Conservation (phyloP, 306 rosid species). For the Datisca glomerata region DNA sequence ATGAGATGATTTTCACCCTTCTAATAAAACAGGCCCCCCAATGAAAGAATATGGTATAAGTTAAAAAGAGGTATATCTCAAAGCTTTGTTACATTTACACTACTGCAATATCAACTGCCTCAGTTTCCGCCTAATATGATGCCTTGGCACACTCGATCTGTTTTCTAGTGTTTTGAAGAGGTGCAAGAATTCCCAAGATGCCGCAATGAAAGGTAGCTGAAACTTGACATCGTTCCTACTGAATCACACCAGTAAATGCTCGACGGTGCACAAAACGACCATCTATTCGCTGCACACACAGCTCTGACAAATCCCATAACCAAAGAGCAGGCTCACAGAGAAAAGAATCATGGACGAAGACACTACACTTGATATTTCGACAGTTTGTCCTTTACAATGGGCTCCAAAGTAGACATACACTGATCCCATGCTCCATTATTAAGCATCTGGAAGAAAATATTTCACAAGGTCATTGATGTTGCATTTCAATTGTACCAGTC, state of each 20-base stretch:
- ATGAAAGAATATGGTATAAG: too few species aligned
- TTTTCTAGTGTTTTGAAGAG: constrained; percentile 22
- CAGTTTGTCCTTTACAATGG: constrained; percentile 76
- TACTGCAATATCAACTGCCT: too few species aligned
- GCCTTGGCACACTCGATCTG: constrained; percentile 18
- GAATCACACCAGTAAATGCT: not conserved
- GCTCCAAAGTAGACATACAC: constrained; percentile 89
- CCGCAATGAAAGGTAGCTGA: too few species aligned
- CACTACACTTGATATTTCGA: constrained; percentile 76
- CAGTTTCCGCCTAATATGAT: too few species aligned
- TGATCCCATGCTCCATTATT: constrained; percentile 97
- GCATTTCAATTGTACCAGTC: not conserved
- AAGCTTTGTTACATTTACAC: too few species aligned
- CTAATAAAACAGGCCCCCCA: too few species aligned
- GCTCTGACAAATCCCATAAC: not conserved
- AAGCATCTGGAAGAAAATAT: constrained; percentile 52
- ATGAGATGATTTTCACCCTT: too few species aligned
- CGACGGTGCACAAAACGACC: not conserved
- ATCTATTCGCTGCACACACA: not conserved
- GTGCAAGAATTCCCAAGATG: constrained; percentile 8
- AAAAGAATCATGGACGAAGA: too few species aligned
- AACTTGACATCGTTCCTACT: too few species aligned
- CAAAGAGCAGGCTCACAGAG: not conserved
- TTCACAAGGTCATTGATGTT: constrained; percentile 2
- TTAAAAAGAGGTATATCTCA: too few species aligned